Percentiles rank a stretch among this genome's conserved stretches.
Evolutionary conservation across 73 alveolate species (phyloP).

Genomic region (Durusdinium trenchii): DNA sequence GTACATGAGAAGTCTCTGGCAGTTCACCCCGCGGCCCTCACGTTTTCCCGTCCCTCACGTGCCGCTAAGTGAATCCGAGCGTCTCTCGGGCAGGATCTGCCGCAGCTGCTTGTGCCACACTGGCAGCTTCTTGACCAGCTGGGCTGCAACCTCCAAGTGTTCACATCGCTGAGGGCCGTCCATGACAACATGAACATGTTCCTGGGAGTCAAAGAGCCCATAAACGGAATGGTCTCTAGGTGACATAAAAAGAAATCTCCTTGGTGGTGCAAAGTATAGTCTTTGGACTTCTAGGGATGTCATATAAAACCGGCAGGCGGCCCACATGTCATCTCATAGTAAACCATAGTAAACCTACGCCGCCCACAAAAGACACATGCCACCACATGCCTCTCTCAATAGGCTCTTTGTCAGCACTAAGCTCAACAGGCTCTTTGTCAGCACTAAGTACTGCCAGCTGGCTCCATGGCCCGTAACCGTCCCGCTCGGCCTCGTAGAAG

Average conservation of each 20-base stretch:
- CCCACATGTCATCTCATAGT: too few relatives aligned
- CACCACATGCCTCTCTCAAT: background rate
- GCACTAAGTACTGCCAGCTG: background rate
- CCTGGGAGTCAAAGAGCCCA: background rate
- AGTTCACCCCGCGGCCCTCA: too few relatives aligned
- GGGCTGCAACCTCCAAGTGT: background rate
- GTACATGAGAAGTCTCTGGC: too few relatives aligned
- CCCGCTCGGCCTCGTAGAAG: constrained; percentile 21
- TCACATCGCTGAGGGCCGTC: background rate
- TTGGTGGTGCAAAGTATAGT: background rate
- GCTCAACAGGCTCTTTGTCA: background rate
- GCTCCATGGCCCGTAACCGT: background rate
- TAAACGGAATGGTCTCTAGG: background rate
- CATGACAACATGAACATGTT: background rate
- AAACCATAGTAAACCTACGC: too few relatives aligned
- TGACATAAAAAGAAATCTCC: background rate
- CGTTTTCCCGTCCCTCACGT: too few relatives aligned
- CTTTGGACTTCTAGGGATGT: background rate
- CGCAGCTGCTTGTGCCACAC: constrained; percentile 71
- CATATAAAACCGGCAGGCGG: too few relatives aligned
- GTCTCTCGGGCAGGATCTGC: constrained; percentile 56
- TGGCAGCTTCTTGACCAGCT: constrained; percentile 41
- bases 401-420: background rate
- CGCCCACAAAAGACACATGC: background rate
- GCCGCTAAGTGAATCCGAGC: constrained; percentile 1